Percentiles rank a stretch among this genome's conserved stretches.
These are phyloP conservation scores for Hordeum marinum DNA, from an alignment of 176 grass and related monocot species.

Conservation along the genomic window DNA sequence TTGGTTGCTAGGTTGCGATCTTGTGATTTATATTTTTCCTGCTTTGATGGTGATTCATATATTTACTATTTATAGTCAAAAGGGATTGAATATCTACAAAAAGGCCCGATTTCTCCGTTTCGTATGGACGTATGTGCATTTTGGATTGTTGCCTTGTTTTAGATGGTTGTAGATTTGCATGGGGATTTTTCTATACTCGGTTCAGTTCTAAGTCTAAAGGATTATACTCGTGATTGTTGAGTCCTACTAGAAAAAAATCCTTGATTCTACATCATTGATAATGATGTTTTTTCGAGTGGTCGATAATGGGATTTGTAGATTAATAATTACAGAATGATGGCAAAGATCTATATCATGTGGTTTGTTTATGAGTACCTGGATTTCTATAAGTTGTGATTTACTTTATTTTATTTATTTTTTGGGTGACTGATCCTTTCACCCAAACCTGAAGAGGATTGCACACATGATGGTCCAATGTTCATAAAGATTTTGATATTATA, in stretches of 20 bases:
- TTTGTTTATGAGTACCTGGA: not conserved
- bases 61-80: not conserved
- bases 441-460: not conserved
- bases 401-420: not conserved
- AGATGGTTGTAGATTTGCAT: not conserved
- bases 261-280: not conserved
- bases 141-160: constrained; percentile 6
- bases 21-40: not conserved
- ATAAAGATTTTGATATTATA: not conserved
- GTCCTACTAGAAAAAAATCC: not conserved
- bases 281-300: no score
- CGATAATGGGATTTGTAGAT: not conserved
- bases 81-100: not conserved
- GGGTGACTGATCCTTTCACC: not conserved
- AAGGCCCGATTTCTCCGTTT: not conserved
- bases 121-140: not conserved
- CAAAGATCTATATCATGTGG: not conserved
- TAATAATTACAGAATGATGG: not conserved
- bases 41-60: not conserved
- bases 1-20: not conserved
- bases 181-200: not conserved
- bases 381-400: not conserved
- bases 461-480: not conserved
- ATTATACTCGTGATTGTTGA: not conserved
- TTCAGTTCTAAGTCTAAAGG: not conserved